Evolutionary conservation across 2,329 filamentous ascomycete species (phyloP).

Genomic region (Colletotrichum lindemuthianum): DNA sequence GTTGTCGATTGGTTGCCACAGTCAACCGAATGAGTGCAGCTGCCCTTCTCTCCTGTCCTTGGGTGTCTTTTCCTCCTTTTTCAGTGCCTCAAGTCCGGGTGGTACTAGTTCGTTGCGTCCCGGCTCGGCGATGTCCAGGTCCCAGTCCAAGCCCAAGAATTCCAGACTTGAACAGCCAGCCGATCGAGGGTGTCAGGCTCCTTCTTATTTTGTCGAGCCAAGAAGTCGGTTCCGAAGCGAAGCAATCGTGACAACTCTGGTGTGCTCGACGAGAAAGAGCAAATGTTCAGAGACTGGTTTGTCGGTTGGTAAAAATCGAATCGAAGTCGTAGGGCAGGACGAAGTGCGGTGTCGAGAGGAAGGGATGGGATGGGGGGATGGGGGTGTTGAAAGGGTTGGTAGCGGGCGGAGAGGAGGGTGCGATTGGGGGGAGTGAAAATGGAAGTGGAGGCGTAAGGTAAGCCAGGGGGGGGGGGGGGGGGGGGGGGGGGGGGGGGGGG

Average conservation of each 20-base stretch:
- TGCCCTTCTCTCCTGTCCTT: too few relatives aligned
- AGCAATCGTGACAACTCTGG: constrained; percentile 5
- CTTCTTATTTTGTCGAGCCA: neutral
- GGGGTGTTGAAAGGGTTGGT: constrained; percentile 36
- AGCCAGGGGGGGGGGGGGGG: constrained; percentile 16
- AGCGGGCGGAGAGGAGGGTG: constrained; percentile 36
- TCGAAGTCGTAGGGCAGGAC: constrained; percentile 24
- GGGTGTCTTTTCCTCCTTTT: neutral
- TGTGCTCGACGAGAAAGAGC: constrained; percentile 1
- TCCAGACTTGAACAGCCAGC: neutral
- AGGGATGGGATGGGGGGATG: constrained; percentile 35
- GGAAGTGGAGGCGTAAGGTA: neutral
- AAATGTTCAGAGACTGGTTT: constrained; percentile 1
- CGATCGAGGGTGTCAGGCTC: constrained; percentile 8
- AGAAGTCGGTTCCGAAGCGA: constrained; percentile 9
- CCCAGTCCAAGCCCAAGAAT: constrained; percentile 22
- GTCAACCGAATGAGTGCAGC: too few relatives aligned
- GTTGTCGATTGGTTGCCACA: neutral
- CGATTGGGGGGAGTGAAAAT: constrained; percentile 26
- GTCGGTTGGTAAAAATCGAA: constrained; percentile 31
- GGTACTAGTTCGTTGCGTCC: constrained; percentile 20
- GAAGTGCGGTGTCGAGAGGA: constrained; percentile 29
- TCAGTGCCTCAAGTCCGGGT: neutral
- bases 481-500: constrained; percentile 1
- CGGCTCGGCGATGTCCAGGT: constrained; percentile 16